A percentile compares a stretch with the other conserved stretches of the same genome.
phyloP scores from a whole-genome alignment of 73 alveolate species.

The Paramecium tetraurelia region DNA sequence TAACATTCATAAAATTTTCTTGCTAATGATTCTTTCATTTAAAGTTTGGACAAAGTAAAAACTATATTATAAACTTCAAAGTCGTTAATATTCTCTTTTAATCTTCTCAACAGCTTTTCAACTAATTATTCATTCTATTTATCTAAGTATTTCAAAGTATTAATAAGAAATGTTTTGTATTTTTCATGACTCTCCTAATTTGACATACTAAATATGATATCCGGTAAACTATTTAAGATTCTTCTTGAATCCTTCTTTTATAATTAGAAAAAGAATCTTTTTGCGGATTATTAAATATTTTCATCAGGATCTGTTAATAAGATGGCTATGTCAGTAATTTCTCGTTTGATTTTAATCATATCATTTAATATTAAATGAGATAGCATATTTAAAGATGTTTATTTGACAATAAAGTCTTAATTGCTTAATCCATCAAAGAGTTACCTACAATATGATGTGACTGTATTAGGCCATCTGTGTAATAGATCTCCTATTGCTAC shows the following conservation, averaged over 20 bases:
- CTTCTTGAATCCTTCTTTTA: conserved; percentile 24
- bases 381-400: conserved; percentile 20
- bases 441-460: background rate
- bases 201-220: background rate
- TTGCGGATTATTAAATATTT: conserved; percentile 14
- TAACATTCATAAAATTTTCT: background rate
- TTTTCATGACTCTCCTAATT: background rate
- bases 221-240: conserved; percentile 44
- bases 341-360: conserved; percentile 49
- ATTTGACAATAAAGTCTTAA: conserved; percentile 16
- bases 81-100: background rate
- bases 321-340: conserved; percentile 17
- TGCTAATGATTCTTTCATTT: background rate
- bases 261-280: background rate
- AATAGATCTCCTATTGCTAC: conserved; percentile 43
- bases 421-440: background rate
- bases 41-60: background rate
- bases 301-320: conserved; percentile 42
- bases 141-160: background rate
- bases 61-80: background rate
- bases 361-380: conserved; percentile 49
- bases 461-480: conserved; percentile 53
- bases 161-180: background rate
- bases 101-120: background rate
- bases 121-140: background rate